Conservation (phyloP, 257 asterid genomes). For the Scutellaria galericulata region DNA sequence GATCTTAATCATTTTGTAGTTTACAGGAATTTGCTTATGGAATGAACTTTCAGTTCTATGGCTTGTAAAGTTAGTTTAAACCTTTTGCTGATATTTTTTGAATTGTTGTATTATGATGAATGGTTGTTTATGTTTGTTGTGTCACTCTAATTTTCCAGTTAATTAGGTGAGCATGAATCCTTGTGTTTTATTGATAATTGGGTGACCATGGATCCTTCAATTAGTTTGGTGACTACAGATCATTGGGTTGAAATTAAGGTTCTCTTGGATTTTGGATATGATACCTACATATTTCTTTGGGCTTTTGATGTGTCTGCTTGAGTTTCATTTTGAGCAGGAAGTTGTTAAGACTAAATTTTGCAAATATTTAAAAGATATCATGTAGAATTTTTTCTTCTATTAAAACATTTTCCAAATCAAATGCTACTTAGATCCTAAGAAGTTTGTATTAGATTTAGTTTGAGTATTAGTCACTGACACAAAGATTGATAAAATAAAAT, state of each 20-base stretch:
- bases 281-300: neutral
- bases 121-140: neutral
- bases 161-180: neutral
- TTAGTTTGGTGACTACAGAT: neutral
- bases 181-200: neutral
- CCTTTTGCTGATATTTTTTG: conserved; percentile 3
- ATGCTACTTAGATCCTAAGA: neutral
- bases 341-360: neutral
- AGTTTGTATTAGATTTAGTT: neutral
- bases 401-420: neutral
- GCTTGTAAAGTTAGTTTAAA: neutral
- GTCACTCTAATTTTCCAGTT: conserved; percentile 1
- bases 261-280: conserved; percentile 19
- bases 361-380: neutral
- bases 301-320: neutral
- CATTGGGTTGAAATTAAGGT: neutral
- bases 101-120: neutral
- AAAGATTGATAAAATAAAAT: too few species aligned
- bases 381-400: too few species aligned
- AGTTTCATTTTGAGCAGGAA: neutral
- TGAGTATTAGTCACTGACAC: too few species aligned
- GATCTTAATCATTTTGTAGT: neutral
- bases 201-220: neutral
- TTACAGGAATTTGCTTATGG: conserved; percentile 11
- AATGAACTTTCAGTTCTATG: neutral